Base-by-base conservation (phyloP, 148 eudicot species). In the Polygonum maritimum region DNA sequence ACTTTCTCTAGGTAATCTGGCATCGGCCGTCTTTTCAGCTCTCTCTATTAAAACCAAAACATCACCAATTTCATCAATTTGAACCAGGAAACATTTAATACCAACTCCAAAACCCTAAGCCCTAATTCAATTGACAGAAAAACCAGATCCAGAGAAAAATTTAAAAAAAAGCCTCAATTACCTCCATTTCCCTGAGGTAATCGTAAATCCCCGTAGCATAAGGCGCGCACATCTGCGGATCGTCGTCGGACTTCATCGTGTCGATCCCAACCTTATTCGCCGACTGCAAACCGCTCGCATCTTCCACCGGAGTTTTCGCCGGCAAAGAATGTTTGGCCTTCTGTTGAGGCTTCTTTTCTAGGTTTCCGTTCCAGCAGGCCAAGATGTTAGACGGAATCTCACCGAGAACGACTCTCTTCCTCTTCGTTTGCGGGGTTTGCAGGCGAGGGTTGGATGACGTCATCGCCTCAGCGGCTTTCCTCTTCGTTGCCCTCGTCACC, bases 111-210 rank as follows among this genome's bases (percentile, higher is more conserved):
- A 36, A 55, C 74, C 71, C 71, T 63, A 63, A 26, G 39, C 31
- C 41, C 48, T 12, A 16, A 19, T 36, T 19, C n/a, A 19, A 38
- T 11, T 9, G 10, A 14, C 14, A 19, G 3, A 40, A 16, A 47
- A 40, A 16, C 22, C 13, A 21, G 26, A 71, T 71, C 22, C 48
- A 71, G 22, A 18, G 45, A 16, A 39, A 70, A 36, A 0, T 26
- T 26, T 26, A 26, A 26, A 26, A 26, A 26, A 26, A 26, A 26
- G n/a, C n/a, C 14, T 21, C 36, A 40, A 74, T 47, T 58, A 95
- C 99, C 97, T 95, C 99, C 97, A 92, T 86, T n/a, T 82, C 75
- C 6, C 82, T 85, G 40, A 95, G 91, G 69, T 95, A 95, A 3
- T 79, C 83, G 75, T 95, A 90, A 5, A 95, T 92, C 21, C 85